phyloP scores from a whole-genome alignment of 306 rosid genomes.

The Urtica urens region DNA sequence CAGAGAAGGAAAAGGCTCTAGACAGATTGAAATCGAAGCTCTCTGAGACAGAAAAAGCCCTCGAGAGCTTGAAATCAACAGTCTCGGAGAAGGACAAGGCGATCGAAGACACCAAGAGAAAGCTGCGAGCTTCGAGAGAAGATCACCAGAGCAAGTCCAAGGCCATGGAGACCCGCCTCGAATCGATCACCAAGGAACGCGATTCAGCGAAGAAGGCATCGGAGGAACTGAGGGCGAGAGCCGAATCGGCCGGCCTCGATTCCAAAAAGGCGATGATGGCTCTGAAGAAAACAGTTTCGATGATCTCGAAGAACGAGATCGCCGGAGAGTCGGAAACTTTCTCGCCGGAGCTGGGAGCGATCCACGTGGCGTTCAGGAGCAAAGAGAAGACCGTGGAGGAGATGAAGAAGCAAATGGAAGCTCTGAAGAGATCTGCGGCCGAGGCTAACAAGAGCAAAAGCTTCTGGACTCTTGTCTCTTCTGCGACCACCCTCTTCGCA shows the following conservation, averaged over 20 bases:
- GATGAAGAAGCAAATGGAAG: constrained; percentile 38
- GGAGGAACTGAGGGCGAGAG: constrained; percentile 33
- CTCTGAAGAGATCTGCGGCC: constrained; percentile 17
- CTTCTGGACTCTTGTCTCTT: constrained; percentile 49
- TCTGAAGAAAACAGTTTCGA: constrained; percentile 50
- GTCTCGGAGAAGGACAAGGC: constrained; percentile 22
- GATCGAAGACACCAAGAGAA: constrained; percentile 22
- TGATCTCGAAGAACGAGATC: constrained; percentile 20
- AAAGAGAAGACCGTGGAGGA: constrained; percentile 49
- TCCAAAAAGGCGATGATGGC: constrained; percentile 31
- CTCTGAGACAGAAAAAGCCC: no score
- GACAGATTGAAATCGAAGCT: no score
- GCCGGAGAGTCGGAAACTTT: constrained; percentile 34
- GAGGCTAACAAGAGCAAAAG: constrained; percentile 44
- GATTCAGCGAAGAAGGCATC: constrained; percentile 18
- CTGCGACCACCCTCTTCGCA: constrained; percentile 54
- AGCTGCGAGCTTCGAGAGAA: constrained; percentile 20
- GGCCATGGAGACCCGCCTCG: constrained; percentile 21
- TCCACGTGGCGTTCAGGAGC: constrained; percentile 43
- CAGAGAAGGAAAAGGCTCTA: no score
- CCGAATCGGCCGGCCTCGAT: constrained; percentile 23
- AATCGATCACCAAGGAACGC: constrained; percentile 34
- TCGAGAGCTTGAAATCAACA: background rate
- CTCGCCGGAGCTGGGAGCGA: constrained; percentile 48
- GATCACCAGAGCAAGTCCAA: constrained; percentile 22